These are phyloP conservation scores for Salix brachista DNA, from an alignment of 345 rosid species.

Conservation along the genomic window DNA sequence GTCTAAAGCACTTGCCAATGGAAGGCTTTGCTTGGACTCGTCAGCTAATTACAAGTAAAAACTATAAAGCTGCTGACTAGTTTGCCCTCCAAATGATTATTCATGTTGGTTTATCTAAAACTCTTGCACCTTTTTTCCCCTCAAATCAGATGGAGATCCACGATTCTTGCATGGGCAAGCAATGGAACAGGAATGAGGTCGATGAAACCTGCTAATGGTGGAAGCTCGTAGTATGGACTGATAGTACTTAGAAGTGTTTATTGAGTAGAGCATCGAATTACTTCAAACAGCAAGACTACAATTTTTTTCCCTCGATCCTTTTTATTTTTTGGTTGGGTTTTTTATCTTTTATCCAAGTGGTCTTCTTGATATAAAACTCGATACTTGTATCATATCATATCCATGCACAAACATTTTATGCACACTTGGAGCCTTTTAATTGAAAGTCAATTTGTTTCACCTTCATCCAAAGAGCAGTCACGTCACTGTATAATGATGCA, in stretches of 20 bases:
- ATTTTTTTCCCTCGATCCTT: background rate
- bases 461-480: background rate
- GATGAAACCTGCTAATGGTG: background rate
- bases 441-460: background rate
- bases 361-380: background rate
- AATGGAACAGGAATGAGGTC: constrained; percentile 7
- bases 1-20: background rate
- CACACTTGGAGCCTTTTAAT: background rate
- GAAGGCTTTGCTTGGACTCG: background rate
- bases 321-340: background rate
- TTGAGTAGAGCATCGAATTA: background rate
- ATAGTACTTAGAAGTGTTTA: background rate
- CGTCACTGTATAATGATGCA: background rate
- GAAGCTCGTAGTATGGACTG: background rate
- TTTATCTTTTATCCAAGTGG: background rate
- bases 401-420: background rate
- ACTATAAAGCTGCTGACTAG: background rate
- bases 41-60: background rate
- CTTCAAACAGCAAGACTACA: background rate
- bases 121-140: background rate
- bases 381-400: background rate
- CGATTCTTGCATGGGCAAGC: constrained; percentile 13
- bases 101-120: background rate
- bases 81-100: background rate
- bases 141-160: constrained; percentile 9